Conservation (phyloP, 345 rosid genomes). For the Hypericum perforatum region DNA sequence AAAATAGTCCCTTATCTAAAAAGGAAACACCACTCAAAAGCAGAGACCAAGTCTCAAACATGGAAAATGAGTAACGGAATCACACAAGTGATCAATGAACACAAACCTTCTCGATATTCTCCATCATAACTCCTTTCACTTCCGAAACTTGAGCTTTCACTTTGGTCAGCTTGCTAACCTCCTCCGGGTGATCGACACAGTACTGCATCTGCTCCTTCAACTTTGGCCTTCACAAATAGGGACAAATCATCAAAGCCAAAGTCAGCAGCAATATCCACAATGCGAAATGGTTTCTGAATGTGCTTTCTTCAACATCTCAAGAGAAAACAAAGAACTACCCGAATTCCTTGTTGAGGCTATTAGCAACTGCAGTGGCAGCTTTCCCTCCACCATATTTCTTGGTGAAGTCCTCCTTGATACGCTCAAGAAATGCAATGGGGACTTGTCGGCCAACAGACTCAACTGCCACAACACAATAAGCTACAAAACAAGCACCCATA, state of each 20-base stretch:
- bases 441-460: too few relatives aligned
- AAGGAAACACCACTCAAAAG: too few relatives aligned
- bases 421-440: too few relatives aligned
- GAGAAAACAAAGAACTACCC: not conserved
- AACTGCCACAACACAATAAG: too few relatives aligned
- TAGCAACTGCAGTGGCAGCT: not conserved
- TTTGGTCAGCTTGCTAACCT: conserved; percentile 1
- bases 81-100: not conserved
- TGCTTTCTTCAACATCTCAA: not conserved
- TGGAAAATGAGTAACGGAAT: too few relatives aligned
- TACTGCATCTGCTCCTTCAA: conserved; percentile 5
- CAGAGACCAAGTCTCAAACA: too few relatives aligned
- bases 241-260: too few relatives aligned
- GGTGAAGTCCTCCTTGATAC: too few relatives aligned
- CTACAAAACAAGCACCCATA: too few relatives aligned
- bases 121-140: conserved; percentile 5
- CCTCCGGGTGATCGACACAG: conserved; percentile 2
- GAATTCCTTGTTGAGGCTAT: conserved; percentile 2
- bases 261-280: too few relatives aligned
- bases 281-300: too few relatives aligned
- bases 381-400: too few relatives aligned
- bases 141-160: conserved; percentile 5
- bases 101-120: not conserved
- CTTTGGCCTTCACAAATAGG: not conserved
- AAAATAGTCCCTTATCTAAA: not conserved